These are phyloP conservation scores for Fomitopsis schrenkii DNA, from an alignment of 1,284 basidiomycete species.

Conservation along the genomic window DNA sequence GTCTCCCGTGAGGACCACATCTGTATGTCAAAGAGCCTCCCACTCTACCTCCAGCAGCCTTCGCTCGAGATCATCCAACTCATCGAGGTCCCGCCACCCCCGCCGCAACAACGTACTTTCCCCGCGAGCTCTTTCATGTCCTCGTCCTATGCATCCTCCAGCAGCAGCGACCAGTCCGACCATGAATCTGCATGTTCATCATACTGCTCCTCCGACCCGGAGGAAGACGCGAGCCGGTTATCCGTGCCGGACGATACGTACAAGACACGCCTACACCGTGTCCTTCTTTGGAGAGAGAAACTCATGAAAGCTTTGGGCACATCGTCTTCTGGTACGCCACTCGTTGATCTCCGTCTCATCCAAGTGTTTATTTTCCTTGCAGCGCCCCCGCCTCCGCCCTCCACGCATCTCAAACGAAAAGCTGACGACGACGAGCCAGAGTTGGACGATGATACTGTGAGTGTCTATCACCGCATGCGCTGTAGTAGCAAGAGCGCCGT, in stretches of 20 bases:
- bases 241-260: constrained; percentile 47
- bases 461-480: constrained; percentile 20
- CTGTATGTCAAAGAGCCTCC: constrained; percentile 32
- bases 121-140: constrained; percentile 34
- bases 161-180: constrained; percentile 28
- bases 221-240: constrained; percentile 26
- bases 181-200: constrained; percentile 47
- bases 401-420: constrained; percentile 39
- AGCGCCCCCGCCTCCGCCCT: constrained; percentile 17
- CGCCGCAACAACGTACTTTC: constrained; percentile 33
- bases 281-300: constrained; percentile 59
- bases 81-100: constrained; percentile 59
- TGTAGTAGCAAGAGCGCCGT: constrained; percentile 7
- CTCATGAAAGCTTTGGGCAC: constrained; percentile 27
- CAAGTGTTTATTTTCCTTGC: constrained; percentile 3
- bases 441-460: constrained; percentile 43
- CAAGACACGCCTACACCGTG: constrained; percentile 44
- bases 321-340: constrained; percentile 19
- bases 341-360: constrained; percentile 5
- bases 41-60: constrained; percentile 50
- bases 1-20: constrained; percentile 27
- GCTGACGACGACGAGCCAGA: constrained; percentile 33
- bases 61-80: constrained; percentile 69
- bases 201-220: constrained; percentile 61
- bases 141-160: constrained; percentile 33